Base-by-base conservation (phyloP, 345 rosid genomes). In the Eucalyptus paniculata region DNA sequence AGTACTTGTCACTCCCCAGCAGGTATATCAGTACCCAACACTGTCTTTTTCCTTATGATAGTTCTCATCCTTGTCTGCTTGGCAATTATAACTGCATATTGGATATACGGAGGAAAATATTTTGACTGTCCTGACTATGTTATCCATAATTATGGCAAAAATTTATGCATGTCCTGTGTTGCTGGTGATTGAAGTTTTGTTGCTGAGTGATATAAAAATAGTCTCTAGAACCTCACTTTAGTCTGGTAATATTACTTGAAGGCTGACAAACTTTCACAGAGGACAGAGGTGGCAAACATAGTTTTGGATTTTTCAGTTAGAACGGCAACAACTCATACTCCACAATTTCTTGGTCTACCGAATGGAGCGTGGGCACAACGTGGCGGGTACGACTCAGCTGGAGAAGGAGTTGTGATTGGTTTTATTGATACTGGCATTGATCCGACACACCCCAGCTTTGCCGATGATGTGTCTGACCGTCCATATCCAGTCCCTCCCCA, bases 221-320 rank as follows among this genome's bases (percentile, higher is more conserved):
- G 82, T 72, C 3, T 72, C 15, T 6, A 37, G 44, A 72, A 72
- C 45, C 82, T 72, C 82, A 83, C 69, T 37, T 86, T 89, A 72
- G 86, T 26, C 51, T 58, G 88, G 81, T 81, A 88, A 19, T 86
- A 34, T 86, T 91, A 86, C 8, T 92, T 54, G 13, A 49, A 97
- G 99, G 99, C 97, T 1, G 91, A 91, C 90, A 97, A 92, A 92
- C 98, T 97, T 87, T 92, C 94, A 10, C 94, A 92, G 88, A 93
- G 97, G 88, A 89, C 87, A 69, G 99, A 97, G 93, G 99, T 97
- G 90, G 97, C 97, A 87, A 97, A 95, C 90, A 93, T 42, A 42
- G 44, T 5, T 42, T 42, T 42, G 44, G 44, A 42, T 42, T 42
- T 42, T 42, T 42, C 44, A 42, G 44, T 42, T 42, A 42, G 44